These are phyloP conservation scores for Kodamaea sagamina DNA, from an alignment of 805 yeast genomes.

Conservation along the genomic window DNA sequence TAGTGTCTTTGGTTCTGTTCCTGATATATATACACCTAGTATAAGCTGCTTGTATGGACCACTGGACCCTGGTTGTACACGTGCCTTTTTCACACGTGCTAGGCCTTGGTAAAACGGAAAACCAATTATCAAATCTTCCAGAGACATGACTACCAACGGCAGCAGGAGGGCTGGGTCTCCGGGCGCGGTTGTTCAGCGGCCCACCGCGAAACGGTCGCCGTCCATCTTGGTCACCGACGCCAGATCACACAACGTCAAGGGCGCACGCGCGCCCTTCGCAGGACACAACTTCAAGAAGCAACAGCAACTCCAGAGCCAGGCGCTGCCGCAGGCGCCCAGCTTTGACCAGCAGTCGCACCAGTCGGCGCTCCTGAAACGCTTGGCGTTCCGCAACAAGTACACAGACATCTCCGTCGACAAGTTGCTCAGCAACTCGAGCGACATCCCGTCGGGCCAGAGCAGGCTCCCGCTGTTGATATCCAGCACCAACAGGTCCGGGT, in stretches of 20 bases:
- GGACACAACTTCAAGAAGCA: constrained; percentile 53
- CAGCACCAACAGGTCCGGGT: constrained; percentile 15
- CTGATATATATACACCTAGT: too few species aligned
- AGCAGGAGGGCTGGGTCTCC: constrained; percentile 7
- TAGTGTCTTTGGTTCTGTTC: too few species aligned
- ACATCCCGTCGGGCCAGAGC: constrained; percentile 80
- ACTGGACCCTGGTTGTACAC: too few species aligned
- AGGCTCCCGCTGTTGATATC: constrained; percentile 38
- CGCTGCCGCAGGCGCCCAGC: constrained; percentile 18
- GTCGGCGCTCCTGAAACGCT: constrained; percentile 28
- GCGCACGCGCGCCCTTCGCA: constrained; percentile 77
- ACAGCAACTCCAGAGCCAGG: constrained; percentile 29
- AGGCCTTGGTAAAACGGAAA: background rate
- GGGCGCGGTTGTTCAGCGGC: constrained; percentile 24
- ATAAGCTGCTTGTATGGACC: too few species aligned
- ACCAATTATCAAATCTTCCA: background rate
- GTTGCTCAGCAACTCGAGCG: constrained; percentile 75
- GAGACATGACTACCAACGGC: constrained; percentile 2
- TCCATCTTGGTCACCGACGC: constrained; percentile 92
- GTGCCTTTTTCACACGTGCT: constrained; percentile 1
- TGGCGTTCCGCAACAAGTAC: constrained; percentile 49
- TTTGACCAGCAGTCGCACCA: constrained; percentile 23
- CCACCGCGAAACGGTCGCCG: constrained; percentile 86
- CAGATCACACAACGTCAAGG: constrained; percentile 53
- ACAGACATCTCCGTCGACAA: constrained; percentile 82